Evolutionary conservation across 192 early-diverging fungal species (phyloP), one percentile per base, ranked within the genome.

Genomic region (Rhizophagus clarus): DNA sequence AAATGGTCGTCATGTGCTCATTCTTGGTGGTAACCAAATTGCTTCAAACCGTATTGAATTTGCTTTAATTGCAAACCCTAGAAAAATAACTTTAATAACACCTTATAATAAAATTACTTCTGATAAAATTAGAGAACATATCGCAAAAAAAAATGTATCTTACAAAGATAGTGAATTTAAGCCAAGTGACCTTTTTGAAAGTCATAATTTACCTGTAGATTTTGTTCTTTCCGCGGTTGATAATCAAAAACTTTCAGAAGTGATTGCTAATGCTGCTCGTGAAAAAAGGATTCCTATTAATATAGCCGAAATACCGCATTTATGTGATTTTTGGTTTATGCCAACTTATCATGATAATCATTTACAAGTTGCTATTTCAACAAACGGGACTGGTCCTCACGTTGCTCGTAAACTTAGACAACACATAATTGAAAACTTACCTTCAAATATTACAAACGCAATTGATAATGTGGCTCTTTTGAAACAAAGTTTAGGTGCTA

Each of bases 321-420:
- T 94, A n/a, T 95, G 93, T 83, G 93, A 95, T 80, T 96, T 96
- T 85, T 88, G 87, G 79, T 92, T 96, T 82, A 89, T 94, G 79
- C 91, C 94, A 20, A 92, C 90, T 34, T 89, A 92, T 74, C 85
- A 91, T 51, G 93, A 93, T 66, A 84, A 87, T 29, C 85, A 88
- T 31, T 81, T 95, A 29, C 95, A 96, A 86, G 86, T 96, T 31
- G 94, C 93, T 1, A 91, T 95, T 31, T 92, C 92, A 20, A 95
- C 94, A 2, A 94, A 92, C 79, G 93, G 93, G 15, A 92, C 60
- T 93, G 92, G 12, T 90, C 92, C 40, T 85, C 92, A 67, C 79
- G 34, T 61, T 24, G 91, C 92, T 10, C 92, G 84, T 76, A 86
- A 90, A 29, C 84, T 96, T 34, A 84, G 92, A 11, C 85, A 90